Evolutionary conservation across 805 yeast genomes (phyloP).

Genomic region (Lipomyces yamadae): DNA sequence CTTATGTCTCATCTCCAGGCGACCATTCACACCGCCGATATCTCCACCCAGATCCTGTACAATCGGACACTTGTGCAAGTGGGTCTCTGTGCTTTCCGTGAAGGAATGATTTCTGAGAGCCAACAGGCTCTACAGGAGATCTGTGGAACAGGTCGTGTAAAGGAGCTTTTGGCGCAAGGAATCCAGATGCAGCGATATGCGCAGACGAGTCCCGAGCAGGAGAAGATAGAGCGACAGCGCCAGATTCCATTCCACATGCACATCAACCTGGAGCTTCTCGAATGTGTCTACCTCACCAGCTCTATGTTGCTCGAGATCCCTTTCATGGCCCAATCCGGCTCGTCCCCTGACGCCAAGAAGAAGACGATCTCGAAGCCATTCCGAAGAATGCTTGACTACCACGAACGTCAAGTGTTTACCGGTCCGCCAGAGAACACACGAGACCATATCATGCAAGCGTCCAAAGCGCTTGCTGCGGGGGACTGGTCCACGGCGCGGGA

Average conservation of each 20-base stretch:
- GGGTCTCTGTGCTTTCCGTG: conserved; percentile 93
- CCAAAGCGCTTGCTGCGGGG: conserved; percentile 83
- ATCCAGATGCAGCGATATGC: conserved; percentile 63
- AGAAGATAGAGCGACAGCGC: conserved; percentile 68
- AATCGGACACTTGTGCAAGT: conserved; percentile 95
- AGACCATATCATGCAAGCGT: conserved; percentile 91
- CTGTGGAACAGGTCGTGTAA: conserved; percentile 80
- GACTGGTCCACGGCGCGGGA: conserved; percentile 83
- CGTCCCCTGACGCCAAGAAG: conserved; percentile 58
- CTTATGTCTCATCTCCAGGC: conserved; percentile 84
- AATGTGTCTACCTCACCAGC: conserved; percentile 89
- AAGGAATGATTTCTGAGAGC: conserved; percentile 81
- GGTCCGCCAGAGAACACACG: conserved; percentile 98
- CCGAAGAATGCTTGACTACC: conserved; percentile 87
- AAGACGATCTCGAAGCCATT: conserved; percentile 79
- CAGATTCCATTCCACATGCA: conserved; percentile 98
- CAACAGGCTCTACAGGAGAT: conserved; percentile 87
- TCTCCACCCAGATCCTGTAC: conserved; percentile 85
- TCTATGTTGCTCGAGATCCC: conserved; percentile 93
- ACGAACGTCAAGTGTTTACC: conserved; percentile 90
- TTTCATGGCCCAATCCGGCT: conserved; percentile 72
- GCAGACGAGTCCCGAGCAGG: conserved; percentile 52
- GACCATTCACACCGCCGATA: conserved; percentile 81
- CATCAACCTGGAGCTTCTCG: conserved; percentile 91
- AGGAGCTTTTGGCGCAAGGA: conserved; percentile 94